Base-by-base conservation (phyloP, 768 basidiomycete genomes). In the Boletales sp. region DNA sequence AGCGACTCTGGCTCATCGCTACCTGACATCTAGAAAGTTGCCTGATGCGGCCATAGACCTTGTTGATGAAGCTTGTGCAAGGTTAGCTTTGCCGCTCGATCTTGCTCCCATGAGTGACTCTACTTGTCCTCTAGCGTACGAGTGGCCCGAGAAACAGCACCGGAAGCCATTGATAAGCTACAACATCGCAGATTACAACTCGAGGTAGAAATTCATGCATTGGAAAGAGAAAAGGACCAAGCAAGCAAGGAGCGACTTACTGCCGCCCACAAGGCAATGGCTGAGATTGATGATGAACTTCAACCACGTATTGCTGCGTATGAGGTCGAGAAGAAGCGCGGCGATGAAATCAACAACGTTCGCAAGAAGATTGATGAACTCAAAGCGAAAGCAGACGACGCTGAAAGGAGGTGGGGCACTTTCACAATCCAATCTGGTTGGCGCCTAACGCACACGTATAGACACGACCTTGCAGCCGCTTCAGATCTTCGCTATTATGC, bases 401-500 rank as follows among this genome's bases (percentile, higher is more conserved):
- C 95, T 8, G 92, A 97, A 65, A 75, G 94, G 67, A 80, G 84
- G 76, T 86, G 78, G 55, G 54, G 0, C 17, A 9, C 40, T 27
- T 30, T 41, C 48, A 27, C 37, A 34, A 31, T 5, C 24, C 24
- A 27, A 15, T 32, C 24, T 29, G 35, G 40, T 36, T 29, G 36
- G 48, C 18, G 18, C 46, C 18, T 44, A 27, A 35, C 42, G 18
- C 31, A 15, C 15, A 14, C 29, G 53, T 47, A 21, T 46, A 83
- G 84, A 69, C 80, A 78, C 59, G 89, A 90, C 57, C 75, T 90
- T 43, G 77, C 77, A 15, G 84, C 84, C 6, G 90, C 88, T 15
- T 90, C 90, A 38, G 94, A 97, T 66, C 75, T 97, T 51, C 83
- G 87, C 42, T 97, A 91, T 69, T 93, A 90, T 62, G 92, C 94